Evolutionary conservation across 139 green algal genomes (phyloP).

Genomic region (Microglena sp.): DNA sequence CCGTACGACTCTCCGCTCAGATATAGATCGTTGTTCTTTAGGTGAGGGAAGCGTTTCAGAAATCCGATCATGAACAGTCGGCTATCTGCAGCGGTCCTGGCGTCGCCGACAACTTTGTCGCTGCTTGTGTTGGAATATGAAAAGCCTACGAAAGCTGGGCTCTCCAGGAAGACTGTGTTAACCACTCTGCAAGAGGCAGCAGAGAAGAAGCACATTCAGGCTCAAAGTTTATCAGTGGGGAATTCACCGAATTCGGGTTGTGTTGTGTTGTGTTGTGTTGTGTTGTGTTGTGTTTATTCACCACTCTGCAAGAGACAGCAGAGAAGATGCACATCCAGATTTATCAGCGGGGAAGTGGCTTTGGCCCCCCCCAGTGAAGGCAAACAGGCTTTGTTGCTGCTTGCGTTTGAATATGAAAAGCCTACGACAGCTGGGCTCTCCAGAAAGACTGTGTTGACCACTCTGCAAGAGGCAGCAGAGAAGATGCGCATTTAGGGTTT

Average conservation of each 20-base stretch:
- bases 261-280: too few relatives aligned
- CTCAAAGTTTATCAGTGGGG: too few relatives aligned
- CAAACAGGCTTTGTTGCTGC: conserved; percentile 41
- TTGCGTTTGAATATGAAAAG: conserved; percentile 67
- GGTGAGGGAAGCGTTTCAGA: conserved; percentile 57
- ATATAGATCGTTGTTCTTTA: conserved; percentile 37
- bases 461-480: too few relatives aligned
- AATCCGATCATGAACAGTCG: conserved; percentile 55
- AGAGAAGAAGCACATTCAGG: too few relatives aligned
- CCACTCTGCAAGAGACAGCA: too few relatives aligned
- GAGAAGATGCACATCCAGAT: too few relatives aligned
- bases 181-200: too few relatives aligned
- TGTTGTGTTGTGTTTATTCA: too few relatives aligned
- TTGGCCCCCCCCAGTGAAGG: too few relatives aligned
- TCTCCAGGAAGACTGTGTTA: conserved; percentile 83
- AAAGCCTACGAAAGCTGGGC: conserved; percentile 76
- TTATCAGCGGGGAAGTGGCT: too few relatives aligned
- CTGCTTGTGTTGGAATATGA: conserved; percentile 59
- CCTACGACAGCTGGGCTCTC: conserved; percentile 70
- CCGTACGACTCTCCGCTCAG: conserved; percentile 43
- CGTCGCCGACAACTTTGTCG: conserved; percentile 58
- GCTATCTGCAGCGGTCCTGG: conserved; percentile 53
- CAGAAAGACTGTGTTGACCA: conserved; percentile 90
- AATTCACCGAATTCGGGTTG: too few relatives aligned
- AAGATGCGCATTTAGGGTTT: too few relatives aligned